Conservation (phyloP, 352 stramenopile species). For the Phytophthora pisi region DNA sequence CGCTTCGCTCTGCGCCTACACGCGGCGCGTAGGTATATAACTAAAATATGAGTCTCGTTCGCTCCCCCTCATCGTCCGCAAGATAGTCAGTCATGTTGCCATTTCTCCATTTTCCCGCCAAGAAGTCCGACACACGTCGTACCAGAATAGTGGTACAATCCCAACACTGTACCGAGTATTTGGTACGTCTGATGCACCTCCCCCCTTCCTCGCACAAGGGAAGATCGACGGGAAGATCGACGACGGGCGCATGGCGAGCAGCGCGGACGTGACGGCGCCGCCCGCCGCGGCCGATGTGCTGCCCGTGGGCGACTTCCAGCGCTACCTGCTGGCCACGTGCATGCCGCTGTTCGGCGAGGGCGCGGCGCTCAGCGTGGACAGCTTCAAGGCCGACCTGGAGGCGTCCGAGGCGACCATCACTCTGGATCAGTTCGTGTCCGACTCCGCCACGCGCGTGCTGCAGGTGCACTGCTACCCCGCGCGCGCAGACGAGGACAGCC, state of each 20-base stretch:
- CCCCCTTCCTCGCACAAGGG: background rate
- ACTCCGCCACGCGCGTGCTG: conserved; percentile 66
- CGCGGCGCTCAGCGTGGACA: background rate
- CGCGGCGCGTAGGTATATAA: conserved; percentile 34
- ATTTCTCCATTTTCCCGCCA: conserved; percentile 27
- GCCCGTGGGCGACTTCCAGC: background rate
- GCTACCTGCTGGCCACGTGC: background rate
- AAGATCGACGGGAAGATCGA: conserved; percentile 24
- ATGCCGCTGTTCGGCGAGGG: background rate
- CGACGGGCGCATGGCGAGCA: conserved; percentile 35
- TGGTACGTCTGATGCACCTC: background rate
- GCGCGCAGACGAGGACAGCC: conserved; percentile 34
- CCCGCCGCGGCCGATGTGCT: conserved; percentile 35
- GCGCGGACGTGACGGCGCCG: conserved; percentile 26
- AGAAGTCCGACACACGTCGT: background rate
- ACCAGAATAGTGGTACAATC: background rate
- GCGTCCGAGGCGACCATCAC: conserved; percentile 34
- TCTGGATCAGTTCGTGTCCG: conserved; percentile 76
- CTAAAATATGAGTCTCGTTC: conserved; percentile 40
- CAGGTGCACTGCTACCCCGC: conserved; percentile 73
- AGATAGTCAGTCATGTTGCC: background rate
- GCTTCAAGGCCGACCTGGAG: conserved; percentile 50
- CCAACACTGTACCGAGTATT: background rate
- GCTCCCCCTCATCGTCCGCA: background rate
- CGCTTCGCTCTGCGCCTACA: conserved; percentile 8